A percentile compares a stretch with the other conserved stretches of the same genome.
These are phyloP conservation scores for Phytophthora niederhauseri DNA, from an alignment of 352 stramenopile genomes.

Conservation along the genomic window DNA sequence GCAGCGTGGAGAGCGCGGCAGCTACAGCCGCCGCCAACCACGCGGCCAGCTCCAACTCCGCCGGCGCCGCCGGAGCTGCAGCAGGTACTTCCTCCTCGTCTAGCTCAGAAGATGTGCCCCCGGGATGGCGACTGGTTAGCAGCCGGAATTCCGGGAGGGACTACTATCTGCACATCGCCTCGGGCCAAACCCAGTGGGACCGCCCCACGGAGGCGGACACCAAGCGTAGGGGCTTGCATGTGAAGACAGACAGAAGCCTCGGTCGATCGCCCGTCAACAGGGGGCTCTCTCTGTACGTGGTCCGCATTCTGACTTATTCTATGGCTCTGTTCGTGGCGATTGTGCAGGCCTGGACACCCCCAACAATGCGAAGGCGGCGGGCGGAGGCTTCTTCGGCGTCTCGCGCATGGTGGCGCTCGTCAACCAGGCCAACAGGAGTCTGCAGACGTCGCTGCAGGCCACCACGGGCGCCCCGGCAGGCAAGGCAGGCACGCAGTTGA, in stretches of 20 bases:
- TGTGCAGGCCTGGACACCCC: constrained; percentile 38
- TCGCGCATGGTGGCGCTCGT: constrained; percentile 72
- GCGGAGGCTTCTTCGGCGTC: constrained; percentile 72
- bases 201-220: constrained; percentile 67
- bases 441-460: constrained; percentile 75
- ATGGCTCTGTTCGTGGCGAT: not conserved
- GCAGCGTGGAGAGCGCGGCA: constrained; percentile 45
- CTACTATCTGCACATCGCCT: constrained; percentile 78
- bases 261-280: too few species aligned
- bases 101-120: constrained; percentile 45
- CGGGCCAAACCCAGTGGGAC: constrained; percentile 72
- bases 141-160: constrained; percentile 69
- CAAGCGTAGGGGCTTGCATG: constrained; percentile 45
- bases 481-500: constrained; percentile 38
- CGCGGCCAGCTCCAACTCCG: constrained; percentile 22
- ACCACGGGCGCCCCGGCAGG: constrained; percentile 33
- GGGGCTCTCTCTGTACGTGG: too few species aligned
- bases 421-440: constrained; percentile 69
- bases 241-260: not conserved
- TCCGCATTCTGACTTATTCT: too few species aligned
- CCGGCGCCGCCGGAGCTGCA: constrained; percentile 16
- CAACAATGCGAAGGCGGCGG: constrained; percentile 42
- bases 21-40: constrained; percentile 45
- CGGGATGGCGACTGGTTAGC: constrained; percentile 72
- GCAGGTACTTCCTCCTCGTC: constrained; percentile 33